Evolutionary conservation across 1,284 basidiomycete species (phyloP).

Genomic region (Heterobasidion parviporum): DNA sequence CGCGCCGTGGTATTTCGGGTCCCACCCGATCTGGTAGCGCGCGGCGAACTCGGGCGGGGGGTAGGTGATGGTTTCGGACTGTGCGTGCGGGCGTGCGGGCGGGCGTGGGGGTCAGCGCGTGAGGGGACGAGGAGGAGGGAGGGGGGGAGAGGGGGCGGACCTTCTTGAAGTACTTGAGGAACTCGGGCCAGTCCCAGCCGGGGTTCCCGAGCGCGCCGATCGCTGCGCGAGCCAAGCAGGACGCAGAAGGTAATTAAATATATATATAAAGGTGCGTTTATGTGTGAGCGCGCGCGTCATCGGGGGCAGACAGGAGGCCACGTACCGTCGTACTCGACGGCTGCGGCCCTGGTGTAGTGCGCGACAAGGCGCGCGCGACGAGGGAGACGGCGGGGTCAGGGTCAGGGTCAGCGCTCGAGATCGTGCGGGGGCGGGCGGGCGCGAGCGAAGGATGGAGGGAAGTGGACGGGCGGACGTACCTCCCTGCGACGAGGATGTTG

Average conservation of each 20-base stretch:
- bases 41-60: background rate
- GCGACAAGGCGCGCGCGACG: no score
- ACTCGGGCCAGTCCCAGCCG: background rate
- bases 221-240: no score
- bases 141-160: background rate
- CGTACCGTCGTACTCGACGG: background rate
- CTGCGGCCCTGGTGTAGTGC: background rate
- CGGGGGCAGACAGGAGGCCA: no score
- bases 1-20: background rate
- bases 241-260: no score
- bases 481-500: background rate
- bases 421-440: no score
- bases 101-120: background rate
- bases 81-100: background rate
- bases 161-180: slow-evolving; percentile 1
- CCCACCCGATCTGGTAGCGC: background rate
- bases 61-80: background rate
- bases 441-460: no score
- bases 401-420: no score
- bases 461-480: background rate
- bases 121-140: no score
- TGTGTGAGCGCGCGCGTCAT: background rate
- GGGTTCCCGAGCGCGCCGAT: background rate
- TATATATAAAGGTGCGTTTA: no score
- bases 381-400: no score